Conservation (phyloP, 345 rosid genomes). For the Gossypium anomalum region DNA sequence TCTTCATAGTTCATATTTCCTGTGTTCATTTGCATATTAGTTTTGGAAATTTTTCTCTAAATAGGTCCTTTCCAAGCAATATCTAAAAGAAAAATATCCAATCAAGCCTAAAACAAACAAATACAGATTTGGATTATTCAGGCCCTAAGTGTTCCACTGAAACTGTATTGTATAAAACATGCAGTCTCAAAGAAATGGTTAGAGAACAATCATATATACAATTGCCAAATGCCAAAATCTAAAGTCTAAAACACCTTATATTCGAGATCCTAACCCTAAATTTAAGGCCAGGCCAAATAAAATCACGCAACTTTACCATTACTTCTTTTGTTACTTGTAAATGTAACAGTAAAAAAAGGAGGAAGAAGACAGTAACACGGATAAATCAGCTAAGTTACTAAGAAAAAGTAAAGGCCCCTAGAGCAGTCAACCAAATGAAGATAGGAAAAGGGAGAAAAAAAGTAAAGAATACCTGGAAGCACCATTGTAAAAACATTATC, state of each 20-base stretch:
- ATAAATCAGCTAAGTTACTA: not conserved
- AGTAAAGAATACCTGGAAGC: constrained; percentile 40
- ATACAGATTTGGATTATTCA: not conserved
- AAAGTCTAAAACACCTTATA: not conserved
- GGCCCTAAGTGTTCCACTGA: not conserved
- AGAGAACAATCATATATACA: not conserved
- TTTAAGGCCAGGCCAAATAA: not conserved
- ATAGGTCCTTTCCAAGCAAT: not conserved
- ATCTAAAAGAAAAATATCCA: not conserved
- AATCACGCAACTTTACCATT: not conserved
- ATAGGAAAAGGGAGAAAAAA: not conserved
- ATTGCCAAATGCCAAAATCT: not conserved
- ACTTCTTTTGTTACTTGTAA: not conserved
- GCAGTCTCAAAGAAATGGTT: not conserved
- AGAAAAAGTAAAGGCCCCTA: not conserved
- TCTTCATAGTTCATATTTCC: not conserved
- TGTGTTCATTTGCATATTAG: not conserved
- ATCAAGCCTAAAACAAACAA: not conserved
- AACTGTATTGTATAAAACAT: not conserved
- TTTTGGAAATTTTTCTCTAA: not conserved
- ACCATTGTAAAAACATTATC: constrained; percentile 64
- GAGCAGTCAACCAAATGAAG: not conserved
- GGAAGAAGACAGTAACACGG: not conserved
- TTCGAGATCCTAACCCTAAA: not conserved
- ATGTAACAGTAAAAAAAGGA: not conserved